Percentiles rank a stretch among this genome's conserved stretches.
phyloP scores from a whole-genome alignment of 2,329 filamentous ascomycete species.

The Xylaria sp. region DNA sequence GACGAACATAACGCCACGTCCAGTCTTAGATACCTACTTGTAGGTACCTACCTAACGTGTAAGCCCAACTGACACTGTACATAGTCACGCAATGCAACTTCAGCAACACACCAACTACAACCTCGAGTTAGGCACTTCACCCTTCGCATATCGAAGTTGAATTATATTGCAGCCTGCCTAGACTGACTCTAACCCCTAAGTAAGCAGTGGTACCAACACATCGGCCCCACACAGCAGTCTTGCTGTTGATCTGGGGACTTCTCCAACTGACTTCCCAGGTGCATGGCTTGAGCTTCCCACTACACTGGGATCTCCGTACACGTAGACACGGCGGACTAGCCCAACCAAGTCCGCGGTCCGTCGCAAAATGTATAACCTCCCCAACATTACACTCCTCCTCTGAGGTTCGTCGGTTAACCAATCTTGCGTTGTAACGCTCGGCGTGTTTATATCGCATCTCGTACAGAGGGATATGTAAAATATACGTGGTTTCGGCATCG shows the following conservation, averaged over 20 bases:
- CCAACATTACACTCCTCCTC: neutral
- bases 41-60: neutral
- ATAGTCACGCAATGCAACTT: neutral
- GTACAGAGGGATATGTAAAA: neutral
- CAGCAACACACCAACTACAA: neutral
- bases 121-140: too few species aligned
- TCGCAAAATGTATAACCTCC: neutral
- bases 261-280: neutral
- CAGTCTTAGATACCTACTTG: too few species aligned
- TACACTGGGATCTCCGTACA: neutral
- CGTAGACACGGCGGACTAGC: neutral
- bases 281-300: neutral
- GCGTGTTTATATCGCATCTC: neutral
- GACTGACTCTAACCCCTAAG: too few species aligned
- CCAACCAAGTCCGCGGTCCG: neutral
- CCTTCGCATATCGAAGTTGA: neutral
- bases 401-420: neutral
- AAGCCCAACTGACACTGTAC: neutral
- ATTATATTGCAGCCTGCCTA: too few species aligned
- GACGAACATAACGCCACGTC: too few species aligned
- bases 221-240: neutral
- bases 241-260: neutral
- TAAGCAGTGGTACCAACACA: too few species aligned
- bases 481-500: neutral
- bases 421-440: neutral